phyloP scores from a whole-genome alignment of 768 basidiomycete species.

The Dacryopinax primogenitus region DNA sequence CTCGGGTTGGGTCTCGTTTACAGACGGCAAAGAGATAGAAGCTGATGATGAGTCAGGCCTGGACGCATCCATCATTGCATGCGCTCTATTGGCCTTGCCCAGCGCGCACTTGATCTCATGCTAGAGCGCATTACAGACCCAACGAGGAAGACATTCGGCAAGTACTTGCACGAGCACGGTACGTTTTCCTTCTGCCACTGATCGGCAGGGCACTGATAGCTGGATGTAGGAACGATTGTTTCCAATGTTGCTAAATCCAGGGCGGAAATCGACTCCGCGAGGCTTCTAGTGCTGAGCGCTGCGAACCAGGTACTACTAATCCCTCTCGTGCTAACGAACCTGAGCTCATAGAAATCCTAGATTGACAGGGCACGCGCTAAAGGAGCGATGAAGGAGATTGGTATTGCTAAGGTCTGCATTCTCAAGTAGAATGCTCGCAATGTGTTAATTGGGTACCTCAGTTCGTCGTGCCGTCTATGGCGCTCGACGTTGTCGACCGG shows the following conservation, averaged over 20 bases:
- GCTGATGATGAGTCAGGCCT: conserved; percentile 39
- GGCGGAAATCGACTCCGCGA: conserved; percentile 80
- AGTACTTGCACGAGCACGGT: conserved; percentile 85
- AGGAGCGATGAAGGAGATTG: conserved; percentile 93
- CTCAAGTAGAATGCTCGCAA: neutral
- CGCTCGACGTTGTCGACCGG: conserved; percentile 77
- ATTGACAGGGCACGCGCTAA: conserved; percentile 87
- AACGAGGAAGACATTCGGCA: conserved; percentile 82
- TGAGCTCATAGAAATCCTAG: conserved; percentile 28
- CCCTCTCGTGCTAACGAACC: neutral
- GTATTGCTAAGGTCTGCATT: conserved; percentile 75
- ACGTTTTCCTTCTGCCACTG: conserved; percentile 15
- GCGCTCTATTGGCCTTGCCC: conserved; percentile 86
- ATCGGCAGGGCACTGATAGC: neutral
- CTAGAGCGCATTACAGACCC: conserved; percentile 89
- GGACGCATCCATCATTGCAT: conserved; percentile 98
- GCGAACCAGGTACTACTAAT: conserved; percentile 53
- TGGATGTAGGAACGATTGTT: conserved; percentile 58
- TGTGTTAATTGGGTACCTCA: conserved; percentile 26
- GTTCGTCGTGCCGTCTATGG: conserved; percentile 92
- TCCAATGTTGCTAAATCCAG: conserved; percentile 84
- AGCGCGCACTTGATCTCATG: conserved; percentile 73
- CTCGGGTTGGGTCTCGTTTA: conserved; percentile 55
- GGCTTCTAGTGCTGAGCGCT: conserved; percentile 82
- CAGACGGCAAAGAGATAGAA: neutral